phyloP scores from a whole-genome alignment of 2,329 filamentous ascomycete genomes.

The Aspergillus udagawae region DNA sequence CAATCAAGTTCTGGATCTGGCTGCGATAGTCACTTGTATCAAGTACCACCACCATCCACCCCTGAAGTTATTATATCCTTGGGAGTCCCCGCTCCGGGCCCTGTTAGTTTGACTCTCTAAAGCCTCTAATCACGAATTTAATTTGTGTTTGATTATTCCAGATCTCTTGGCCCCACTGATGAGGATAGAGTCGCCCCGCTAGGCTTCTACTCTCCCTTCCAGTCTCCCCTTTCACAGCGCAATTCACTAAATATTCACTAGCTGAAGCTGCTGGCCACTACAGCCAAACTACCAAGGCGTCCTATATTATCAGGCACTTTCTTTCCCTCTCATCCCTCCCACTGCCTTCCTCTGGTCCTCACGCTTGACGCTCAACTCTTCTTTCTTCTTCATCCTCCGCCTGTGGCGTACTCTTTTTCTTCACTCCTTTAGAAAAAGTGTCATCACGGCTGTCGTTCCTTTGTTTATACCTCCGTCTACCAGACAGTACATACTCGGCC shows the following conservation, averaged over 20 bases:
- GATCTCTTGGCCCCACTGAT: slow-evolving; percentile 18
- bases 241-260: background rate
- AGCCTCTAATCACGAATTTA: slow-evolving; percentile 2
- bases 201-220: background rate
- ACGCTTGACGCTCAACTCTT: slow-evolving; percentile 7
- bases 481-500: slow-evolving; percentile 10
- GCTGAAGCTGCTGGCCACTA: slow-evolving; percentile 6
- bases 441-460: slow-evolving; percentile 30
- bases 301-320: slow-evolving; percentile 16
- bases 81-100: background rate
- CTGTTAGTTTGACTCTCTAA: background rate
- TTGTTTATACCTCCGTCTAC: slow-evolving; percentile 16
- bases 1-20: no score
- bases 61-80: background rate
- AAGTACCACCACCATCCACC: background rate
- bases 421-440: slow-evolving; percentile 31
- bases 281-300: slow-evolving; percentile 9
- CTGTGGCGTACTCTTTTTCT: slow-evolving; percentile 22
- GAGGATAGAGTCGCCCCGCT: slow-evolving; percentile 7
- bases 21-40: background rate
- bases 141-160: slow-evolving; percentile 18
- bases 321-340: slow-evolving; percentile 8
- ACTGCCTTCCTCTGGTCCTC: slow-evolving; percentile 15
- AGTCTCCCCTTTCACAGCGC: slow-evolving; percentile 8
- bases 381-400: slow-evolving; percentile 14